These are phyloP conservation scores for Dendrobium officinale DNA, from an alignment of 106 monocot genomes.

Conservation along the genomic window DNA sequence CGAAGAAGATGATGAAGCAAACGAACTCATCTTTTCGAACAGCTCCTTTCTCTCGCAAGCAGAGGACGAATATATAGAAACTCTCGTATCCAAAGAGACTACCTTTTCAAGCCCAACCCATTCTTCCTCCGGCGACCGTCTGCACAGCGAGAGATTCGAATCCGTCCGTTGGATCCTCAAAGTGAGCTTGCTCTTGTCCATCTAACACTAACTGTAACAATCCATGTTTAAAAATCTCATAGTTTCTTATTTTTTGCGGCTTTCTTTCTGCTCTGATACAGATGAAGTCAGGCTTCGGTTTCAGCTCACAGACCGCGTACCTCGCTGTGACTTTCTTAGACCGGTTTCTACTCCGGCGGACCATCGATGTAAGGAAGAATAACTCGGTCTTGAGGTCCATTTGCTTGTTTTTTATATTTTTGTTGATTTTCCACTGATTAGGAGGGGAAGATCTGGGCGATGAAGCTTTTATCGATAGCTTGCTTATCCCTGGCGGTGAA, in stretches of 20 bases:
- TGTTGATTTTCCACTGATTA: conserved; percentile 3
- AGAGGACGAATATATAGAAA: conserved; percentile 51
- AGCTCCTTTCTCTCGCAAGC: not conserved
- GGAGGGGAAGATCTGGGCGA: conserved; percentile 43
- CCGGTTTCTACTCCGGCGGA: conserved; percentile 30
- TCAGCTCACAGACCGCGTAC: conserved; percentile 39
- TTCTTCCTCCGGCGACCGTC: conserved; percentile 10
- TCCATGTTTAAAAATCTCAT: not conserved
- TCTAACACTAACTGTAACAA: not conserved
- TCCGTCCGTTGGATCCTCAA: conserved; percentile 50
- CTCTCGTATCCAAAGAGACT: conserved; percentile 39
- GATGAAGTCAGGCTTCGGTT: conserved; percentile 45
- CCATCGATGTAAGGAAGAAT: conserved; percentile 23
- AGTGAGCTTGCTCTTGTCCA: not conserved
- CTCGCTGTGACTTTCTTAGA: conserved; percentile 43
- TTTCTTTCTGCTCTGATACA: conserved; percentile 17
- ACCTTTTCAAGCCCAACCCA: conserved; percentile 10
- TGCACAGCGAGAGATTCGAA: conserved; percentile 28
- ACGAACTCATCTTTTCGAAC: not conserved
- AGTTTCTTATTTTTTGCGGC: not conserved
- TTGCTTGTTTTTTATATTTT: not conserved
- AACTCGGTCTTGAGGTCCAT: not conserved
- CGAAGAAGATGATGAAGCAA: conserved; percentile 13
- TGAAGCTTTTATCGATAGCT: conserved; percentile 36
- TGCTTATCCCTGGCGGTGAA: conserved; percentile 73